These are phyloP conservation scores for Geranomyces variabilis DNA, from an alignment of 192 early-diverging fungal species.

Conservation along the genomic window DNA sequence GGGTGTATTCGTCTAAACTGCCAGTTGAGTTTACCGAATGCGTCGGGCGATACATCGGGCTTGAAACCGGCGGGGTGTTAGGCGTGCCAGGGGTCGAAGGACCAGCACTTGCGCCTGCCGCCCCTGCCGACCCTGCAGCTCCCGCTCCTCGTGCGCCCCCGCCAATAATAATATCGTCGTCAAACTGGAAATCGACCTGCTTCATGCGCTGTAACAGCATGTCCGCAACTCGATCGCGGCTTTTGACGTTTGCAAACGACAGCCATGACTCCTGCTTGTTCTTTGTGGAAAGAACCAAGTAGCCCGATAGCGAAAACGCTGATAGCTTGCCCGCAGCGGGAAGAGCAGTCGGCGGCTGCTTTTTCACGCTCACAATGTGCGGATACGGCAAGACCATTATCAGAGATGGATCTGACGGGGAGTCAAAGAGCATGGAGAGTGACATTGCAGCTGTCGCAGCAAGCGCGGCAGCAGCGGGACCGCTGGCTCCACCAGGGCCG, in stretches of 20 bases:
- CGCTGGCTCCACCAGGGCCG: not conserved
- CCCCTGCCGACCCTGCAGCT: not conserved
- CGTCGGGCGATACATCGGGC: not conserved
- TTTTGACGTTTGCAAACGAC: constrained; percentile 43
- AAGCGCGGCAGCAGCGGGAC: not conserved
- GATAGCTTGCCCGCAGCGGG: constrained; percentile 39
- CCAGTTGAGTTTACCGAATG: not conserved
- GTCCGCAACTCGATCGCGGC: constrained; percentile 45
- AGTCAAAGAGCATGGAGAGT: constrained; percentile 52
- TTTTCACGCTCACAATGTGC: constrained; percentile 55
- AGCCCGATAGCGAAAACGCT: constrained; percentile 47
- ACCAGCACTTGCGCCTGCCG: not conserved
- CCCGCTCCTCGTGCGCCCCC: constrained; percentile 44
- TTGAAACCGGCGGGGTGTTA: not conserved
- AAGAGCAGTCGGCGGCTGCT: constrained; percentile 50
- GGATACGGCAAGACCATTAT: constrained; percentile 48
- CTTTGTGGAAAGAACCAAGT: constrained; percentile 51
- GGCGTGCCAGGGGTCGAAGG: not conserved
- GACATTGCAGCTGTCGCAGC: not conserved
- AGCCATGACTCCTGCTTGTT: constrained; percentile 49
- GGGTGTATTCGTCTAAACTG: constrained; percentile 36
- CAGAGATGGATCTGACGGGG: constrained; percentile 36
- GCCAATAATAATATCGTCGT: constrained; percentile 51
- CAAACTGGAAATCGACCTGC: constrained; percentile 52
- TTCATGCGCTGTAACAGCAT: constrained; percentile 47